A percentile compares a stretch with the other conserved stretches of the same genome.
These are phyloP conservation scores for Hysterium pulicare DNA, from an alignment of 2,329 filamentous ascomycete species.

Conservation along the genomic window DNA sequence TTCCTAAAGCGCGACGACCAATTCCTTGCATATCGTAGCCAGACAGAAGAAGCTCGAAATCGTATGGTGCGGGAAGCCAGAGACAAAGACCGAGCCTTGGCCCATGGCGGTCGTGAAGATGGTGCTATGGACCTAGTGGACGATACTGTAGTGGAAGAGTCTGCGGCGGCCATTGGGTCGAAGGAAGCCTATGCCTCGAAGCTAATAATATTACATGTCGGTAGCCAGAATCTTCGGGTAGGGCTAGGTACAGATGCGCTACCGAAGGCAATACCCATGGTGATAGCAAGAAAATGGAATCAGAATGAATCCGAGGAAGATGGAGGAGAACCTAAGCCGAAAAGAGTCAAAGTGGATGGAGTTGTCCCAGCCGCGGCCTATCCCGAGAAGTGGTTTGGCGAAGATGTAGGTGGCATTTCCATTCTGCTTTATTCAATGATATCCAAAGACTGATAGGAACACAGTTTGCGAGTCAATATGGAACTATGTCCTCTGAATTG, in stretches of 20 bases:
- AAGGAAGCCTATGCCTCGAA: slow-evolving; percentile 71
- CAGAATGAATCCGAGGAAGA: slow-evolving; percentile 81
- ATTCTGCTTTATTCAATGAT: slow-evolving; percentile 25
- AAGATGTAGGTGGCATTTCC: slow-evolving; percentile 61
- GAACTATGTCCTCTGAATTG: slow-evolving; percentile 78
- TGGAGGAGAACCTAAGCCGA: slow-evolving; percentile 73
- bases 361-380: slow-evolving; percentile 59
- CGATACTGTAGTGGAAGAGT: slow-evolving; percentile 31
- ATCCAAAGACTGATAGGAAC: not conserved
- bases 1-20: slow-evolving; percentile 99
- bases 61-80: slow-evolving; percentile 81
- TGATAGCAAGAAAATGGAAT: slow-evolving; percentile 74
- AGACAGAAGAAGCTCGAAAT: slow-evolving; percentile 81
- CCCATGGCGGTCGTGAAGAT: slow-evolving; percentile 60
- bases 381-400: slow-evolving; percentile 79
- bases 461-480: slow-evolving; percentile 61
- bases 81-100: slow-evolving; percentile 81
- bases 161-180: slow-evolving; percentile 23
- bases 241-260: slow-evolving; percentile 94
- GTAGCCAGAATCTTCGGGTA: slow-evolving; percentile 91
- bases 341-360: slow-evolving; percentile 59
- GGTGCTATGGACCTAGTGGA: slow-evolving; percentile 20
- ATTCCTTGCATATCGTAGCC: slow-evolving; percentile 80
- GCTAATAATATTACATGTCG: slow-evolving; percentile 90
- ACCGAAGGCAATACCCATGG: slow-evolving; percentile 91